Evolutionary conservation across 2,329 filamentous ascomycete species (phyloP), one percentile per base, ranked within the genome.

Genomic region (Cyanodermella asteris): DNA sequence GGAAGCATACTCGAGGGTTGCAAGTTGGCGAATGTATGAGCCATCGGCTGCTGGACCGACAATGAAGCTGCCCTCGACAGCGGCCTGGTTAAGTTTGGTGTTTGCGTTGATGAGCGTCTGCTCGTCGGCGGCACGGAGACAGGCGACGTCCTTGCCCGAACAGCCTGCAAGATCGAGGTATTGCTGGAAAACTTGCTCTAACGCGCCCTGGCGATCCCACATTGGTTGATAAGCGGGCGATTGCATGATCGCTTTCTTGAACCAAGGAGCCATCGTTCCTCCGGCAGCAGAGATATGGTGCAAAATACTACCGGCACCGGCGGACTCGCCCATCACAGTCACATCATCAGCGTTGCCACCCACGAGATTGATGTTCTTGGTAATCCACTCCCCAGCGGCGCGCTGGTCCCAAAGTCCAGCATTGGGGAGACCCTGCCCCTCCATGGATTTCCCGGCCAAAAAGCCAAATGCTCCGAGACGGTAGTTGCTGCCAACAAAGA

Each of bases 321-420:
- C 57, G 6, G 52, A 59, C 33, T 61, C 52, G 3, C 58, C 60
- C 45, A 54, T 54, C 4, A 55, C 55, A 1, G 51, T 59, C 5
- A 63, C 55, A 4, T 42, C 34, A 4, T 38, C 40, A 5, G 48
- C 44, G 29, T 62, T 53, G n/a, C 59, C 60, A 6, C 54, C 52
- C 4, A 63, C 39, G 1, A 51, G 39, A 6, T 36, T 27, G 20
- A 61, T 55, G 33, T 60, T 47, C 23, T 54, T 41, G 22, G 54
- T 46, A 1, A 58, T 51, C 58, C 58, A 63, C 33, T 59, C 38
- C 12, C 61, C 44, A 2, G 50, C 49, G 4, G 51, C 47, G 10
- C 50, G 42, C 30, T 57, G 51, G 28, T 45, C 40, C 20, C 33
- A 38, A 11, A 44, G 37, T 7, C 47, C 47, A 5, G 50, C 50